phyloP scores from a whole-genome alignment of 805 yeast genomes.

The Candida oleophila region DNA sequence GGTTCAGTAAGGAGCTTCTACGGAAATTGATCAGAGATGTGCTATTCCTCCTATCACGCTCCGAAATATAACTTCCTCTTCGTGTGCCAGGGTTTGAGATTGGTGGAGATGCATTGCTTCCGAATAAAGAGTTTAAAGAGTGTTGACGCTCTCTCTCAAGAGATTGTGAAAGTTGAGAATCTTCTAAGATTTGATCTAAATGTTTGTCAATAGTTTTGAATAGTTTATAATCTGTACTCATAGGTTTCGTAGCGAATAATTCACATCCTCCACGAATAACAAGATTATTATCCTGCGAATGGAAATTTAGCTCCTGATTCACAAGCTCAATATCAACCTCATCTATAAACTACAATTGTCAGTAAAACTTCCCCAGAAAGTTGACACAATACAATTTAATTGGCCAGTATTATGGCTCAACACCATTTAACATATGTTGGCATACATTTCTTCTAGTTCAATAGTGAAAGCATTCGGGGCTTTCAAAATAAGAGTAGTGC shows the following conservation, averaged over 20 bases:
- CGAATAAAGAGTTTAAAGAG: slow-evolving; percentile 34
- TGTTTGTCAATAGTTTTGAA: slow-evolving; percentile 86
- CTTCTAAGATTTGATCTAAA: slow-evolving; percentile 53
- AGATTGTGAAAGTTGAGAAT: slow-evolving; percentile 39
- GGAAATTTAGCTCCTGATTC: slow-evolving; percentile 78
- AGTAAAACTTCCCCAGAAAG: not conserved
- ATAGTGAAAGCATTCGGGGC: too few relatives aligned
- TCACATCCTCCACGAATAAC: slow-evolving; percentile 85
- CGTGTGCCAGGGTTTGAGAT: slow-evolving; percentile 3
- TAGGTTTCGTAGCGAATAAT: slow-evolving; percentile 90
- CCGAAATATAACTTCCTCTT: slow-evolving; percentile 25
- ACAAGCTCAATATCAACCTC: slow-evolving; percentile 90
- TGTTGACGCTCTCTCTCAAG: slow-evolving; percentile 38
- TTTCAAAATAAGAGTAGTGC: too few relatives aligned
- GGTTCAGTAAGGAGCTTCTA: slow-evolving; percentile 8
- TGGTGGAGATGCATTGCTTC: slow-evolving; percentile 38
- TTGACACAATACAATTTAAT: not conserved
- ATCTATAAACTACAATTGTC: slow-evolving; percentile 70
- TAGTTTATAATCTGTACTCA: slow-evolving; percentile 83
- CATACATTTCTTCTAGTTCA: too few relatives aligned
- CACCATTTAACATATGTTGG: too few relatives aligned
- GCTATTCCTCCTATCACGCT: slow-evolving; percentile 28
- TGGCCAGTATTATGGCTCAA: too few relatives aligned
- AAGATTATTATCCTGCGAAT: slow-evolving; percentile 41
- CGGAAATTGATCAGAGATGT: slow-evolving; percentile 23